phyloP scores from a whole-genome alignment of 164 flowering plant genomes.

The Liriodendron chinense region DNA sequence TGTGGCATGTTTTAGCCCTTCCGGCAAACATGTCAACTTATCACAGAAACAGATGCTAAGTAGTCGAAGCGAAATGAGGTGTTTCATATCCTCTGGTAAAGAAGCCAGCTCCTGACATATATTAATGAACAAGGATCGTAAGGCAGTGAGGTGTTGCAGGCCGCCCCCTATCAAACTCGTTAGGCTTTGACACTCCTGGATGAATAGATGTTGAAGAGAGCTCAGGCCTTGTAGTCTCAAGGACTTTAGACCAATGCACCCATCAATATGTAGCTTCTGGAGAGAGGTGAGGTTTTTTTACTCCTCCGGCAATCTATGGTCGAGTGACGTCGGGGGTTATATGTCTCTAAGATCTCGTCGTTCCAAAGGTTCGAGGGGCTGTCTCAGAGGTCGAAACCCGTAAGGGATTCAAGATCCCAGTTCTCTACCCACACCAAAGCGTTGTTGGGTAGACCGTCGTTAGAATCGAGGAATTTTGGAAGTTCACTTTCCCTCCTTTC shows the following conservation, averaged over 20 bases:
- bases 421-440: too few relatives aligned
- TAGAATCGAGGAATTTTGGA: too few relatives aligned
- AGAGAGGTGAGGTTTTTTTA: not conserved
- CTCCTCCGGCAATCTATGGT: too few relatives aligned
- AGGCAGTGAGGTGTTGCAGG: not conserved
- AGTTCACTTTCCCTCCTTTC: too few relatives aligned
- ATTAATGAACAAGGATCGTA: not conserved
- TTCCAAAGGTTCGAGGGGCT: too few relatives aligned
- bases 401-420: too few relatives aligned
- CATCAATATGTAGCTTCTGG: slow-evolving; percentile 1
- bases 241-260: not conserved
- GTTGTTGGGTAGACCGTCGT: too few relatives aligned
- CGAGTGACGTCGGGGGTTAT: too few relatives aligned
- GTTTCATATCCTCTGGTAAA: not conserved
- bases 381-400: too few relatives aligned
- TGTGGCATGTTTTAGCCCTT: not conserved
- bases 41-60: not conserved
- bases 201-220: not conserved
- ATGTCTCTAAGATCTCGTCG: too few relatives aligned
- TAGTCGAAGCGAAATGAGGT: not conserved
- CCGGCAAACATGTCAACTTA: not conserved
- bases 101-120: not conserved
- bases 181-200: not conserved
- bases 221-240: not conserved
- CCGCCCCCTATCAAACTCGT: not conserved